Evolutionary conservation across 441 rosid species (phyloP).

Genomic region (Syzygium syzygioides): DNA sequence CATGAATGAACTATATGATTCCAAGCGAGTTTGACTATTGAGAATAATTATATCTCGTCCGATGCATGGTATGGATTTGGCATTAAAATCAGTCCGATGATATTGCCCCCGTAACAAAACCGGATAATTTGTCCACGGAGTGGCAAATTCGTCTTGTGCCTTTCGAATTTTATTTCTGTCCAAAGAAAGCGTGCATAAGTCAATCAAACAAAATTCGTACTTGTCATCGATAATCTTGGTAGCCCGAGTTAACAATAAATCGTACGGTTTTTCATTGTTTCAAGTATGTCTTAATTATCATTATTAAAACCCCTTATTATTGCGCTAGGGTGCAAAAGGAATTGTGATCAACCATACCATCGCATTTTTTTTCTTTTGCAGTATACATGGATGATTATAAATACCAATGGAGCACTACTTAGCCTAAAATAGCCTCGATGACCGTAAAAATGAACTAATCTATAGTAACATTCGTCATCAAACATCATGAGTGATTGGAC

Average conservation of each 20-base stretch:
- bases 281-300: neutral
- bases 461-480: neutral
- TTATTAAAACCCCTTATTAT: neutral
- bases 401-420: neutral
- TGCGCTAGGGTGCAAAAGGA: neutral
- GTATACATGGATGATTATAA: neutral
- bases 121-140: rapidly evolving
- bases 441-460: neutral
- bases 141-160: neutral
- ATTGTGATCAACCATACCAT: neutral
- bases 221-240: neutral
- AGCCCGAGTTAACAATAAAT: neutral
- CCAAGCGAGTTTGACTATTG: neutral
- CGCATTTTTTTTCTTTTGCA: neutral
- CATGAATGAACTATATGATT: neutral
- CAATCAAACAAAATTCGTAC: neutral
- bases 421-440: neutral
- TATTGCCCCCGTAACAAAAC: rapidly evolving
- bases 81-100: neutral
- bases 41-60: neutral
- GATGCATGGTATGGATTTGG: neutral
- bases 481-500: neutral
- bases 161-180: neutral
- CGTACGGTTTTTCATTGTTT: neutral
- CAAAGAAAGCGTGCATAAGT: neutral